phyloP scores from a whole-genome alignment of 106 monocot genomes.

The Dioscorea dumetorum region DNA sequence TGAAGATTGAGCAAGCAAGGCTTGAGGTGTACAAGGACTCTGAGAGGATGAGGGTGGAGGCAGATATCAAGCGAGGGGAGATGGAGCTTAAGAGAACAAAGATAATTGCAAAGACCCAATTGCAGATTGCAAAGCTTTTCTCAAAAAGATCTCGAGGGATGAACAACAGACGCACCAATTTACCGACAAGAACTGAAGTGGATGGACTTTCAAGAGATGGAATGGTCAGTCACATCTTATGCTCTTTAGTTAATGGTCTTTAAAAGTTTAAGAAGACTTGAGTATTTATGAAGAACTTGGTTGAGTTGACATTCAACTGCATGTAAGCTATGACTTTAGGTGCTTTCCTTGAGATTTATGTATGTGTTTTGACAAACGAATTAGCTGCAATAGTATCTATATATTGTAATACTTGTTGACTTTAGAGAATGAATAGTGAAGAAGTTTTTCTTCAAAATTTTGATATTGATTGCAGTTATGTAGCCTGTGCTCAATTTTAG shows the following conservation, averaged over 20 bases:
- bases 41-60: conserved; percentile 54
- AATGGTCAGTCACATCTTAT: conserved; percentile 26
- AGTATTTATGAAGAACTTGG: no score
- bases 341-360: no score
- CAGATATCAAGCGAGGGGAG: conserved; percentile 60
- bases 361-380: no score
- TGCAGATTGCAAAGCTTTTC: conserved; percentile 66
- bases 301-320: no score
- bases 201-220: conserved; percentile 9
- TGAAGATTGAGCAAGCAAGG: conserved; percentile 65
- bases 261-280: neutral
- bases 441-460: no score
- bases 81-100: conserved; percentile 71
- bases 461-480: no score
- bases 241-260: conserved; percentile 4
- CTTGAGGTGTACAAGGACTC: conserved; percentile 59
- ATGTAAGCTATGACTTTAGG: no score
- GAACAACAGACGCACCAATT: conserved; percentile 9
- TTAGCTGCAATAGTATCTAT: no score
- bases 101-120: conserved; percentile 65
- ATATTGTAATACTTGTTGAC: no score
- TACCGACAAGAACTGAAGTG: conserved; percentile 17
- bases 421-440: no score
- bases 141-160: conserved; percentile 18
- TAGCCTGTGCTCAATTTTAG: no score